A percentile compares a stretch with the other conserved stretches of the same genome.
Conservation (phyloP, 768 basidiomycete genomes). For the Jaapia argillacea region DNA sequence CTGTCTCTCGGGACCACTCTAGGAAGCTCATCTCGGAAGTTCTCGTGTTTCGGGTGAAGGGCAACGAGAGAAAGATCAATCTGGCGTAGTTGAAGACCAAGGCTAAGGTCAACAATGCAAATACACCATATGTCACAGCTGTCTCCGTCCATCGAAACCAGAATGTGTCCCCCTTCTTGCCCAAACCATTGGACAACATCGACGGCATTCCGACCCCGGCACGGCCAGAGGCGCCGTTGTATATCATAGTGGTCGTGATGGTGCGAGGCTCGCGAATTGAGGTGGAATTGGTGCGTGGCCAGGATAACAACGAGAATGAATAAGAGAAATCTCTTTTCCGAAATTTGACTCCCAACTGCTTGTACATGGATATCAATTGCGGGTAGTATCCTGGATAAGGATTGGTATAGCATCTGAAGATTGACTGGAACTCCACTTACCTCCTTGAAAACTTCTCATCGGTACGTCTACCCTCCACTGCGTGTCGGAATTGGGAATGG, state of each 20-base stretch:
- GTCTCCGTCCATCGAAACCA: neutral
- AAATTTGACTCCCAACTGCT: conserved; percentile 47
- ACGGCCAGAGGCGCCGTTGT: conserved; percentile 52
- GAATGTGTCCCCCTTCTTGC: too few relatives aligned
- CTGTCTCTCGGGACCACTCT: conserved; percentile 35
- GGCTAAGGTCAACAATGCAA: conserved; percentile 31
- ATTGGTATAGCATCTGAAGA: neutral
- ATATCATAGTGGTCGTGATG: conserved; percentile 45
- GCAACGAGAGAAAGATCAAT: conserved; percentile 31
- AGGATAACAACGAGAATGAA: conserved; percentile 51
- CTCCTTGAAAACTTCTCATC: conserved; percentile 77
- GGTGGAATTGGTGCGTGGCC: too few relatives aligned
- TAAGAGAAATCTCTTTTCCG: conserved; percentile 52
- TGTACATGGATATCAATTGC: conserved; percentile 58
- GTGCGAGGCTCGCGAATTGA: conserved; percentile 9
- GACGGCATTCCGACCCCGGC: conserved; percentile 44
- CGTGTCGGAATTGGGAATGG: conserved; percentile 22
- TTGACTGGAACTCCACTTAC: conserved; percentile 25
- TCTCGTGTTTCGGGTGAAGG: conserved; percentile 24
- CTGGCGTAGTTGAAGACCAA: conserved; percentile 37
- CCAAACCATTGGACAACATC: neutral
- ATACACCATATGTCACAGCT: conserved; percentile 21
- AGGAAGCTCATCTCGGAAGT: conserved; percentile 28
- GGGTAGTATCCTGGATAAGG: conserved; percentile 56
- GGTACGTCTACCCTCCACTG: conserved; percentile 65